Percentiles rank a stretch among this genome's conserved stretches.
Conservation (phyloP, 257 asterid genomes). For the Scutellaria galericulata region DNA sequence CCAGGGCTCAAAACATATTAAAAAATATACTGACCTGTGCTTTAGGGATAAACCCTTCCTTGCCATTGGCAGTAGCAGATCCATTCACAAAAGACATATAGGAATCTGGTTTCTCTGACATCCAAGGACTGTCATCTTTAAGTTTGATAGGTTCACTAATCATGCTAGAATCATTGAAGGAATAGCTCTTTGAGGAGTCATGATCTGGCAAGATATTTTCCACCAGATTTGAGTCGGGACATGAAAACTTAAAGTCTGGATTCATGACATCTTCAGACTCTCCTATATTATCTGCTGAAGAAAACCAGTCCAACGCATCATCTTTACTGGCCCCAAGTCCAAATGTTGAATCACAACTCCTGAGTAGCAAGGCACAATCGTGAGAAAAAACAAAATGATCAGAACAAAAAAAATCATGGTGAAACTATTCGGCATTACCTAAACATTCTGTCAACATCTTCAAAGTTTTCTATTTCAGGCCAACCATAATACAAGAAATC, state of each 20-base stretch:
- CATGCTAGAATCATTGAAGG: slow-evolving; percentile 45
- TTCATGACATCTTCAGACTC: slow-evolving; percentile 51
- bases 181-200: slow-evolving; percentile 41
- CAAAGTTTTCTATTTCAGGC: slow-evolving; percentile 88
- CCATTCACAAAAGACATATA: slow-evolving; percentile 47
- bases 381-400: slow-evolving; percentile 25
- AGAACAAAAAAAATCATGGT: slow-evolving; percentile 19
- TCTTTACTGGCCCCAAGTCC: slow-evolving; percentile 68
- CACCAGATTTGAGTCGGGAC: slow-evolving; percentile 49
- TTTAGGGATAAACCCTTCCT: slow-evolving; percentile 45
- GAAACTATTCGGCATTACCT: slow-evolving; percentile 54
- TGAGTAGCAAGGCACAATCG: slow-evolving; percentile 42
- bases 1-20: slow-evolving; percentile 3
- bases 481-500: slow-evolving; percentile 68
- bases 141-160: slow-evolving; percentile 41
- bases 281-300: slow-evolving; percentile 61
- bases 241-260: slow-evolving; percentile 55
- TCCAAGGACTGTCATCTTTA: slow-evolving; percentile 49
- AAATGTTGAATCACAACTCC: slow-evolving; percentile 82
- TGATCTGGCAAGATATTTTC: slow-evolving; percentile 42
- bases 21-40: slow-evolving; percentile 47
- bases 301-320: slow-evolving; percentile 73
- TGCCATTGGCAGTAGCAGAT: slow-evolving; percentile 42
- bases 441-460: slow-evolving; percentile 84
- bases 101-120: slow-evolving; percentile 44